Evolutionary conservation across 371 early-diverging fungal genomes (phyloP), one percentile per base, ranked within the genome.

Genomic region (Sporodiniella umbellata): DNA sequence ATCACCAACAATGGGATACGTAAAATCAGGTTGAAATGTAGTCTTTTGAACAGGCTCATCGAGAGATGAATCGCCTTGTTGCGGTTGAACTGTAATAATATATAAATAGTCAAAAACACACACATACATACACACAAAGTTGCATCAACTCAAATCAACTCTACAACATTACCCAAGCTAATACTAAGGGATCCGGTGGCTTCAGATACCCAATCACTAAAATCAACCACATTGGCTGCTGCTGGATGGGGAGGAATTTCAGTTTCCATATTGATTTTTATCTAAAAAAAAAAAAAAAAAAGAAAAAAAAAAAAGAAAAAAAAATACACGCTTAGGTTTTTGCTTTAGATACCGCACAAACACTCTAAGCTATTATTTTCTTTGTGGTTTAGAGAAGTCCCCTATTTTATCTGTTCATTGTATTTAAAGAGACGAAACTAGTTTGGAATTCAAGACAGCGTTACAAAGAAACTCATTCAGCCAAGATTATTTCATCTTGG

Each of bases 1-100:
- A 42, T 88, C 84, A n/a, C 96, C 96, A 71, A 90, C 94, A 33
- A 96, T 78, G 14, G 90, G 87, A 63, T 94, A 94, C 4, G 95
- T 92, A 60, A 87, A 94, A 18, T 66, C 75, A 4, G 94, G 94
- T 37, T 78, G 38, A 22, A 56, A 64, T 14, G 51, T 22, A 4
- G 39, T 46, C 3, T 53, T 46, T 10, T 42, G 1, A 3, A 43
- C 15, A 31, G 51, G 51, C 17, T 54, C 49, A 17, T n/a, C 15
- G 14, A 51, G 47, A 18, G 45, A 38, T 12, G 22, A 33, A 24
- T 54, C 44, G 12, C 55, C 60, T 19, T 43, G 35, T 42, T 28
- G 48, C 22, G 47, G 43, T 42, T 47, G 48, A 35, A 55, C 60
- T 60, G 18, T 40, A 28, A 7, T 4, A 10, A 28, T 28, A 7